Evolutionary conservation across 2,329 filamentous ascomycete genomes (phyloP).

Genomic region (Trichoderma guizhouense): DNA sequence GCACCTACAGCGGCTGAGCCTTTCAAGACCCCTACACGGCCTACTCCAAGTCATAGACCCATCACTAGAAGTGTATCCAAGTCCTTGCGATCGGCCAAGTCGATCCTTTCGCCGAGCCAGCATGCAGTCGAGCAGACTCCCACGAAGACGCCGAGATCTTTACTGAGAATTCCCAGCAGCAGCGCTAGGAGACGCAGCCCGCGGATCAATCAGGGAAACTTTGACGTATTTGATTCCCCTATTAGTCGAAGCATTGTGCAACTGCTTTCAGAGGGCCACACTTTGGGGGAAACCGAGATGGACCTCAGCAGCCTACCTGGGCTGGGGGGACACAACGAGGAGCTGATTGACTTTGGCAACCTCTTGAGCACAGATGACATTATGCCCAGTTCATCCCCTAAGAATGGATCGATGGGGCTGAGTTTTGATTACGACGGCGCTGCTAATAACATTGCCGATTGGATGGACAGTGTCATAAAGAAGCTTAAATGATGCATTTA

Average conservation of each 20-base stretch:
- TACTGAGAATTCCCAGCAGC: conserved; percentile 29
- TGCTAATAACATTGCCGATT: conserved; percentile 30
- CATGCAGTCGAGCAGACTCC: conserved; percentile 47
- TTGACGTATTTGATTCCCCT: conserved; percentile 50
- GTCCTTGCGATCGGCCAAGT: conserved; percentile 49
- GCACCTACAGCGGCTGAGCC: conserved; percentile 41
- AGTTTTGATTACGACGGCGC: conserved; percentile 35
- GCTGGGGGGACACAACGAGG: conserved; percentile 36
- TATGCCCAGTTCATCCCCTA: conserved; percentile 49
- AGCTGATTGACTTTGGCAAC: conserved; percentile 45
- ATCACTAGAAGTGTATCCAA: conserved; percentile 59
- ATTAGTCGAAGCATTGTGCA: conserved; percentile 62
- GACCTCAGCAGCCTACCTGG: conserved; percentile 41
- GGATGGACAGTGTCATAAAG: conserved; percentile 22
- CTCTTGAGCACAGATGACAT: conserved; percentile 46
- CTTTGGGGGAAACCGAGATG: conserved; percentile 44
- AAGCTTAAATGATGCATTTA: conserved; percentile 1
- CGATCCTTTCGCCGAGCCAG: conserved; percentile 44
- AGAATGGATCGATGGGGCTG: conserved; percentile 26
- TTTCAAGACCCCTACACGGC: conserved; percentile 62
- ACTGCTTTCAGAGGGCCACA: conserved; percentile 56
- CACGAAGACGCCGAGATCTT: conserved; percentile 39
- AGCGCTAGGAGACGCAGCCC: conserved; percentile 43
- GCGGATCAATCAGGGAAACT: conserved; percentile 36
- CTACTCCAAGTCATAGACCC: conserved; percentile 58